These are phyloP conservation scores for Cylindrotheca closterium DNA, from an alignment of 108 stramenopile genomes.

Conservation along the genomic window DNA sequence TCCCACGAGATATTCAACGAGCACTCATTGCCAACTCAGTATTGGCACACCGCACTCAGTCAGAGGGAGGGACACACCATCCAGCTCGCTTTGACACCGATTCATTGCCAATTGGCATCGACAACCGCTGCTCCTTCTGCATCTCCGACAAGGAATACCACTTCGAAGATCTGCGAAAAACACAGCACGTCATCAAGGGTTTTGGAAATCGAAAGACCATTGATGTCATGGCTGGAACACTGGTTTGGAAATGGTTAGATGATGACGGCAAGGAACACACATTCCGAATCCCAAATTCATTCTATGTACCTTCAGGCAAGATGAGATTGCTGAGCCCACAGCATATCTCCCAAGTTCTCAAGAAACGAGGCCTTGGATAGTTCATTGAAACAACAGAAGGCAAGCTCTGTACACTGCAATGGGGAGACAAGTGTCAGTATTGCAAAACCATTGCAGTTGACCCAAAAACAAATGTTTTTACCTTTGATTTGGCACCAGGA, in stretches of 20 bases:
- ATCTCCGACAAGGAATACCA: too few relatives aligned
- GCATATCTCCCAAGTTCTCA: conserved; percentile 36
- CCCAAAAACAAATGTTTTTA: conserved; percentile 1
- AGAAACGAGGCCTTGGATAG: neutral
- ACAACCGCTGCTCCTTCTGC: too few relatives aligned
- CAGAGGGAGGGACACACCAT: too few relatives aligned
- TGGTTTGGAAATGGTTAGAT: conserved; percentile 12
- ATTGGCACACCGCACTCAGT: too few relatives aligned
- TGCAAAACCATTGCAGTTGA: neutral
- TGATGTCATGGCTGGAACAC: neutral
- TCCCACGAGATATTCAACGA: too few relatives aligned
- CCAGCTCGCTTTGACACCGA: too few relatives aligned
- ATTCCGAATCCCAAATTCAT: conserved; percentile 30
- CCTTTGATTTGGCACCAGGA: conserved; percentile 1
- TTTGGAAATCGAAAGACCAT: conserved; percentile 1
- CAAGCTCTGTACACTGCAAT: neutral
- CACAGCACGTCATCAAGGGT: too few relatives aligned
- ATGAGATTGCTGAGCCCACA: conserved; percentile 36
- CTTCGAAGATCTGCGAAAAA: too few relatives aligned
- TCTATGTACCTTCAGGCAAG: conserved; percentile 22
- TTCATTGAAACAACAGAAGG: neutral
- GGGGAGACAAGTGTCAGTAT: neutral
- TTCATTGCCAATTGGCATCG: too few relatives aligned
- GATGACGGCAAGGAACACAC: too few relatives aligned
- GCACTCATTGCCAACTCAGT: too few relatives aligned